phyloP scores from a whole-genome alignment of 257 asterid species.

The Linderniella brevidens region DNA sequence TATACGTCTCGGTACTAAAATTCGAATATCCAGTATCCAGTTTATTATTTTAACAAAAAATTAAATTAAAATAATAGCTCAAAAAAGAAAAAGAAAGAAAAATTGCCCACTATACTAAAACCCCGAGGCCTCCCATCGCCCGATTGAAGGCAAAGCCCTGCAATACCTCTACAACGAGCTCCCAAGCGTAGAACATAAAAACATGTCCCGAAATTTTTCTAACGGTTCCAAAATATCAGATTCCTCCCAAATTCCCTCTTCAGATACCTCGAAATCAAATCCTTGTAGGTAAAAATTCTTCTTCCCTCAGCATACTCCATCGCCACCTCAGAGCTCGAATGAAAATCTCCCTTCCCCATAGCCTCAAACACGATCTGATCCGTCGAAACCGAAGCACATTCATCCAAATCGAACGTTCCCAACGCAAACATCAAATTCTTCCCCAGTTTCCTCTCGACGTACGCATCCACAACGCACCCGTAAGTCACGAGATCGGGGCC shows the following conservation, averaged over 20 bases:
- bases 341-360: slow-evolving; percentile 90
- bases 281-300: slow-evolving; percentile 43
- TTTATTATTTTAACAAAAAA: too few species aligned
- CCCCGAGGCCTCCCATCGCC: too few species aligned
- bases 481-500: slow-evolving; percentile 82
- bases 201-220: too few species aligned
- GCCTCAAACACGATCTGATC: slow-evolving; percentile 60
- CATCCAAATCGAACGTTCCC: slow-evolving; percentile 21
- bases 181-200: slow-evolving; percentile 13
- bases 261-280: slow-evolving; percentile 38
- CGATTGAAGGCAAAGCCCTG: too few species aligned
- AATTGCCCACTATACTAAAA: too few species aligned
- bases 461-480: slow-evolving; percentile 73
- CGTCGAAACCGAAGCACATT: slow-evolving; percentile 29
- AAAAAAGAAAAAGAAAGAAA: too few species aligned
- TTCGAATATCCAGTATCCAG: too few species aligned
- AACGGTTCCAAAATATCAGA: slow-evolving; percentile 70
- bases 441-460: slow-evolving; percentile 62
- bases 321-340: slow-evolving; percentile 44
- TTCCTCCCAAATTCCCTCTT: slow-evolving; percentile 50
- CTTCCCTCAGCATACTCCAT: slow-evolving; percentile 27
- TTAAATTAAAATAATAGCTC: too few species aligned
- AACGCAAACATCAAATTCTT: slow-evolving; percentile 60
- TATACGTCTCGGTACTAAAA: too few species aligned
- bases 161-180: too few species aligned